Evolutionary conservation across 371 early-diverging fungal species (phyloP), one percentile per base, ranked within the genome.

Genomic region (Mucor circinelloides): DNA sequence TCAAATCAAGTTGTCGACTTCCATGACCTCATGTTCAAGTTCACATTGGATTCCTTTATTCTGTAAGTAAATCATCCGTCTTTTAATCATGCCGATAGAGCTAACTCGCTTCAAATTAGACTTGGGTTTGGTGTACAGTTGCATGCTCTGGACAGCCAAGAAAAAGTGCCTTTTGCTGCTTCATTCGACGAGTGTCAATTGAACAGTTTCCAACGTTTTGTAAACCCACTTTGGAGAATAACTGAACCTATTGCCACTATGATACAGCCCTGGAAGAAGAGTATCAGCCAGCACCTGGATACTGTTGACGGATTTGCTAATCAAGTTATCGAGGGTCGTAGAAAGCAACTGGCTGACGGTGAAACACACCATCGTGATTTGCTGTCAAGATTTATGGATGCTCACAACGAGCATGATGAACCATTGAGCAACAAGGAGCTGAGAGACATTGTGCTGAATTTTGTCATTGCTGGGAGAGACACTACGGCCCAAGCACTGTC

Each of bases 401-500:
- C 81, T 25, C 69, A 71, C 23, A 81, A 88, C 44, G 85, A 83
- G 3, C 74, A 87, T 55, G 86, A 86, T 6, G 77, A 80, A 9
- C 67, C 65, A 1, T 64, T 87, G 15, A 76, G 63, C 30, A 84
- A 87, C 63, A 70, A 83, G 13, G 80, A 83, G 44, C 74, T 92
- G 36, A 71, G 85, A 6, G 93, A 93, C 67, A 79, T 87, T 50
- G 81, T 91, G 6, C 63, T 92, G 59, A 93, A 91, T 76, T 88
- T 91, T 66, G 82, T 90, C 61, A 85, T 92, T 70, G 90, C 83
- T 25, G 83, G 81, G 1, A 77, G 91, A 15, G 91, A 91, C 58
- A 90, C 91, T 0, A 92, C 92, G 3, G 90, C 90, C 0, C 90
- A 90, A 66, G 86, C 90, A 7, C 76, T 93, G 17, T 85, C 85